Conservation (phyloP, 768 basidiomycete genomes). For the Mycena pura region DNA sequence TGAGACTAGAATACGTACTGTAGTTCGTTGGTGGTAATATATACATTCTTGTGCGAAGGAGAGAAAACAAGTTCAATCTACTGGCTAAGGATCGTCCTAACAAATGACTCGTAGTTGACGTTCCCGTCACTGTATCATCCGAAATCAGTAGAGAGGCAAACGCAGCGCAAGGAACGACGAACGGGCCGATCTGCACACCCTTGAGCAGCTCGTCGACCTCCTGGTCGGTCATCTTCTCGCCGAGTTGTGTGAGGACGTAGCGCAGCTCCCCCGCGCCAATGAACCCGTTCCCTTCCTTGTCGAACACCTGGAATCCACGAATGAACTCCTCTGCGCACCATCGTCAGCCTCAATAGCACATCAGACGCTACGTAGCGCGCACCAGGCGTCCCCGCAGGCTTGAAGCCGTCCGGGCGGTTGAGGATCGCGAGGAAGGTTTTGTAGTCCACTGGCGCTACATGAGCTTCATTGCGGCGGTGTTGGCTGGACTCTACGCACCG, state of each 20-base stretch:
- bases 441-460: conserved; percentile 70
- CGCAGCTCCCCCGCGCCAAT: conserved; percentile 91
- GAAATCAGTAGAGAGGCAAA: conserved; percentile 17
- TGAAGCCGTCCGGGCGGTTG: conserved; percentile 95
- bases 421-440: conserved; percentile 89
- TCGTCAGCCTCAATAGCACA: conserved; percentile 10
- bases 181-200: conserved; percentile 91
- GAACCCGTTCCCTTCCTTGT: conserved; percentile 93
- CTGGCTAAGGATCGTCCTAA: conserved; percentile 92
- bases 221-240: conserved; percentile 97
- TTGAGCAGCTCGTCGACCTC: conserved; percentile 98
- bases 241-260: conserved; percentile 94
- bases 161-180: conserved; percentile 41
- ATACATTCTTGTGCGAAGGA: conserved; percentile 2
- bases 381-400: conserved; percentile 96
- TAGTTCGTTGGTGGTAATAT: not conserved
- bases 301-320: conserved; percentile 98
- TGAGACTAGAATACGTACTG: not conserved
- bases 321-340: conserved; percentile 92
- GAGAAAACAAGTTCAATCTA: conserved; percentile 38
- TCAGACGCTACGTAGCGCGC: conserved; percentile 32
- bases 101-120: conserved; percentile 97
- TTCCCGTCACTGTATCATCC: conserved; percentile 90
- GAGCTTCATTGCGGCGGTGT: too few species aligned
- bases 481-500: too few species aligned